These are phyloP conservation scores for Petunia hybrid DNA, from an alignment of 305 asterid genomes.

Conservation along the genomic window DNA sequence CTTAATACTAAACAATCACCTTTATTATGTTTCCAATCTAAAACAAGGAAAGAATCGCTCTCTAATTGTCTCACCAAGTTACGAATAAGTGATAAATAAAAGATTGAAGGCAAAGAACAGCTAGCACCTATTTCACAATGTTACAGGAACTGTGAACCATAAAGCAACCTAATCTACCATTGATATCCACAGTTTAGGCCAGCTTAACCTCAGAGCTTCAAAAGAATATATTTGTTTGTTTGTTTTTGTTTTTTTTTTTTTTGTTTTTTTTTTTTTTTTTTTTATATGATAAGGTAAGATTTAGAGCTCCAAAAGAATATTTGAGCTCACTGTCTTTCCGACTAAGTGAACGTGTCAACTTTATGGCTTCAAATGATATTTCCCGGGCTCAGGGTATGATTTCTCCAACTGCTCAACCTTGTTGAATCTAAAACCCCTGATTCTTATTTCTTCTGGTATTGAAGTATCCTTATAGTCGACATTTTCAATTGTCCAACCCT, in stretches of 20 bases:
- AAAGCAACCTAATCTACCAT: background rate
- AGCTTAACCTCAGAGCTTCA: background rate
- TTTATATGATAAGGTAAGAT: no score
- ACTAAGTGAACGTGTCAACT: background rate
- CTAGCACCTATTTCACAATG: constrained; percentile 22
- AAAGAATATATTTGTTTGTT: background rate
- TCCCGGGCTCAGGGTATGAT: constrained; percentile 63
- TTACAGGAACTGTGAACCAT: background rate
- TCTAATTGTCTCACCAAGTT: background rate
- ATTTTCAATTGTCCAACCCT: constrained; percentile 75
- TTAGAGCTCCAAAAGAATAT: background rate
- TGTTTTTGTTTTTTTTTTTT: no score
- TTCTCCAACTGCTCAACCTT: constrained; percentile 83
- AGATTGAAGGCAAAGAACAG: constrained; percentile 11
- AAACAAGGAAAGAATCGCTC: background rate
- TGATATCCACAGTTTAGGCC: constrained; percentile 1
- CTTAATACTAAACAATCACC: background rate
- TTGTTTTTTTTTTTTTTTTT: no score
- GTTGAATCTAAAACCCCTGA: constrained; percentile 80
- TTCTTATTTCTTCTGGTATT: constrained; percentile 81
- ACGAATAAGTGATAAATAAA: background rate
- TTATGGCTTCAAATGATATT: constrained; percentile 58
- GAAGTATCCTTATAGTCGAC: constrained; percentile 72
- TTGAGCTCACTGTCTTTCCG: background rate
- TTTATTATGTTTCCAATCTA: constrained; percentile 8